These are phyloP conservation scores for Talaromyces sp. DNA, from an alignment of 2,329 filamentous ascomycete genomes.

Conservation along the genomic window DNA sequence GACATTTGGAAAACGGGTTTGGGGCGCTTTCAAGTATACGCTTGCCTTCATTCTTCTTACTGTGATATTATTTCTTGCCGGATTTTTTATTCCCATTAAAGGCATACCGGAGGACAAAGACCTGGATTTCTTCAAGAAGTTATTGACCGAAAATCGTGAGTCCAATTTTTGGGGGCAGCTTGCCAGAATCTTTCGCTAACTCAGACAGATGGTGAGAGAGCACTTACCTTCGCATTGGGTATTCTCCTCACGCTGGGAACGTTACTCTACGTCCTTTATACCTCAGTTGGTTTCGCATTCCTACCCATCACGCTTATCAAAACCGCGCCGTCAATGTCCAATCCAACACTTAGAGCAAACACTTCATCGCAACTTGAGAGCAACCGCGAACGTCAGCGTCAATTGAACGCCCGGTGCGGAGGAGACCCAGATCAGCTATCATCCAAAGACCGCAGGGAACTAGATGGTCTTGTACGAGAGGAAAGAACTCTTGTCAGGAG, in stretches of 20 bases:
- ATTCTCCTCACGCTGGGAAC: conserved; percentile 85
- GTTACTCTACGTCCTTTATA: conserved; percentile 82
- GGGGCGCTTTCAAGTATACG: conserved; percentile 88
- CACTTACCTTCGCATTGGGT: conserved; percentile 83
- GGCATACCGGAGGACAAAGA: conserved; percentile 63
- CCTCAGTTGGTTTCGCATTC: conserved; percentile 80
- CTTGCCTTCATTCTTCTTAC: conserved; percentile 72
- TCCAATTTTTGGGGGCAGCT: background rate
- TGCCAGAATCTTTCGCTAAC: background rate
- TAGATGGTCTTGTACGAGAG: conserved; percentile 82
- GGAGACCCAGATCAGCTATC: conserved; percentile 73
- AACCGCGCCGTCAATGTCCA: conserved; percentile 80
- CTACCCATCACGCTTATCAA: conserved; percentile 90
- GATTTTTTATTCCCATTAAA: conserved; percentile 87
- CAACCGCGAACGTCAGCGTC: conserved; percentile 87
- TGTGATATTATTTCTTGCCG: conserved; percentile 80
- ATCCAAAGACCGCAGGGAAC: conserved; percentile 80
- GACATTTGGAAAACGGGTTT: conserved; percentile 67
- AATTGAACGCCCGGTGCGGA: conserved; percentile 80
- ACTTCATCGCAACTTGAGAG: conserved; percentile 77
- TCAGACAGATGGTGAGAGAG: conserved; percentile 72
- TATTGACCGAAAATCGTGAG: conserved; percentile 76
- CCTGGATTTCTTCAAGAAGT: conserved; percentile 84
- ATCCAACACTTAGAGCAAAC: conserved; percentile 70
- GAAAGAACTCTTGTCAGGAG: conserved; percentile 89